Evolutionary conservation across 345 rosid genomes (phyloP), one percentile per base, ranked within the genome.

Genomic region (Ceriops decandra): DNA sequence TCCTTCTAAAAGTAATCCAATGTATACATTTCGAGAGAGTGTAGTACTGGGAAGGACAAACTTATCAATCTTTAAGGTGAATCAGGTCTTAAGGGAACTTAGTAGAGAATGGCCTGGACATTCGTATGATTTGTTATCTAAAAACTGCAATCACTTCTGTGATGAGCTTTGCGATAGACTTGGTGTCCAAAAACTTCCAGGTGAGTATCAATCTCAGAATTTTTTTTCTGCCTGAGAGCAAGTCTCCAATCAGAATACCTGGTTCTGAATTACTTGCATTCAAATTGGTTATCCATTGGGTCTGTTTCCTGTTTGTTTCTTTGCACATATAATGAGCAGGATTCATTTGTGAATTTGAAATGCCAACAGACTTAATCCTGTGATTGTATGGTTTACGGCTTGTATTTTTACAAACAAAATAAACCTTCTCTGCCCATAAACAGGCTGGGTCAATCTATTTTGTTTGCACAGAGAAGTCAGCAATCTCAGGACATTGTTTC

Each of bases 141-240:
- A 79, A 82, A 95, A 95, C 71, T 95, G 99, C 76, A 95, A 95
- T 76, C 98, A 95, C 80, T 95, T 95, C 70, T 95, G 99, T 32
- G 92, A 91, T 75, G 93, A 90, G 56, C 72, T 91, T 38, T 92
- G 98, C 31, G 92, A 84, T 53, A 84, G 74, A 76, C 93, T 95
- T 64, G 98, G 97, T 68, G 97, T 90, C 64, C 88, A 83, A 32
- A 92, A 90, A 83, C 95, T 88, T 76, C 99, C 97, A 76, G 99
- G 98, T 92, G 75, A 73, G 67, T 21, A 17, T 36, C 13, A 30
- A 66, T 32, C 33, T 52, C 6, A 20, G 27, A 56, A 15, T 9
- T 13, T 10, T 6, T 3, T 56, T 26, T 56, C 33, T 5, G 6
- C 36, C 21, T 54, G 5, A 6, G 47, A 72, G 62, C 57, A 5